Conservation (phyloP, 179 eudicot species). For the Spinacia oleracea region DNA sequence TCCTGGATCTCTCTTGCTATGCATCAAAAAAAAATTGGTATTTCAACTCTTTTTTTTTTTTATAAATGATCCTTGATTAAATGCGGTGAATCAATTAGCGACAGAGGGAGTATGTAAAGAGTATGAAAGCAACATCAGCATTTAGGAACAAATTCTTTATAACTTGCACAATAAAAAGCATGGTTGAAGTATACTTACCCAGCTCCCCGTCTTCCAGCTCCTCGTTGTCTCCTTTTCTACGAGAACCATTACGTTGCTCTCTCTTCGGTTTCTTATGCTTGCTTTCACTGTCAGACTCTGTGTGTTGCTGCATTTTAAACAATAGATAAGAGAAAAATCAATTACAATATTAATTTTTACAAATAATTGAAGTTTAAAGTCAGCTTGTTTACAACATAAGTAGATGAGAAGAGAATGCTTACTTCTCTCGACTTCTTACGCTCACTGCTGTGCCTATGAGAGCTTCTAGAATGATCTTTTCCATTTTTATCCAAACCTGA, state of each 20-base stretch:
- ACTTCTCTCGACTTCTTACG: conserved; percentile 68
- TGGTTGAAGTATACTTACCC: conserved; percentile 35
- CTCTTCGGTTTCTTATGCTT: conserved; percentile 67
- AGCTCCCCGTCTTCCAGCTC: conserved; percentile 63
- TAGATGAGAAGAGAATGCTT: conserved; percentile 24
- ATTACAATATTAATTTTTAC: neutral
- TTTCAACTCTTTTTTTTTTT: too few species aligned
- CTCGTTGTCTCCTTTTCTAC: conserved; percentile 46
- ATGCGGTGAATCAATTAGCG: neutral
- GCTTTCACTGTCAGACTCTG: conserved; percentile 59
- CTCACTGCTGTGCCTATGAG: conserved; percentile 64
- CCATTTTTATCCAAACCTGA: conserved; percentile 51
- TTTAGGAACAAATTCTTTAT: neutral
- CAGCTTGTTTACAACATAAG: neutral
- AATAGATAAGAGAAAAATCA: conserved; percentile 5
- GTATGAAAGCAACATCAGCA: neutral
- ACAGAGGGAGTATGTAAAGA: neutral
- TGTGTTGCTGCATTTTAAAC: conserved; percentile 42
- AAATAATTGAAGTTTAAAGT: neutral
- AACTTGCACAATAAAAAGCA: neutral
- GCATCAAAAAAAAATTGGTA: too few species aligned
- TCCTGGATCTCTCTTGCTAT: too few species aligned
- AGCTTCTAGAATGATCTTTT: conserved; percentile 58
- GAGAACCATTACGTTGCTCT: conserved; percentile 60
- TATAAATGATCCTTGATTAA: neutral